Base-by-base conservation (phyloP, 495 filamentous ascomycete species). In the Aspergillus conjunctus region DNA sequence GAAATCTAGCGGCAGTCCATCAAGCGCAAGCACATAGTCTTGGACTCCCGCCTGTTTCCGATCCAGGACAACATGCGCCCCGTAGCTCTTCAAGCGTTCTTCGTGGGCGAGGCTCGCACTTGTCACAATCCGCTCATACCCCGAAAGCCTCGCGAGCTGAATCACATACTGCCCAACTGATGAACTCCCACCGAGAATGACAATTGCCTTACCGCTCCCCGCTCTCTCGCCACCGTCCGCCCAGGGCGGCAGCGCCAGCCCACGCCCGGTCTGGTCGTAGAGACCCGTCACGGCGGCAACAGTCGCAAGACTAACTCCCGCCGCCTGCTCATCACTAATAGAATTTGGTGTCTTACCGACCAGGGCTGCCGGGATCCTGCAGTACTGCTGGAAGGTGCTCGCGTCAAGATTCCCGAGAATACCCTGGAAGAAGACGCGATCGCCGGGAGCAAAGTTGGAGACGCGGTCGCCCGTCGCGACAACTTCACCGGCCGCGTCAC, bases 161-260 rank as follows among this genome's bases (percentile, higher is more conserved):
- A 83, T 70, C 0, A 71, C 71, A 46, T 72, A 68, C 20, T 68
- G 72, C 0, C 80, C 79, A 9, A 83, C 71, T 30, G 72, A 76
- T 11, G 73, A 74, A n/a, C 76, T 65, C 7, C 68, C 81, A 9
- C 80, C 81, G 68, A 79, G 78, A 43, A 83, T 64, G n/a, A 80
- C 66, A 22, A 80, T 73, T 0, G 66, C 66, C 18, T 68, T 54
- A n/a, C 63, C 66, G 1, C 46, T 61, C 10, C 62, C 66, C 46
- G 65, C 76, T 20, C 73, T 56, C 15, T 60, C 63, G 7, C 71
- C 69, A 15, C 32, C 44, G 6, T 66, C 34, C 1, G 65, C 69
- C 61, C 70, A 73, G 0, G 66, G 66, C 17, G 65, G 54, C 4
- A 48, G 56, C 10, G 41, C 32, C 7, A 68, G 50, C 1, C 57